phyloP scores from a whole-genome alignment of 169 alveolate genomes.

The Plasmodium gaboni region DNA sequence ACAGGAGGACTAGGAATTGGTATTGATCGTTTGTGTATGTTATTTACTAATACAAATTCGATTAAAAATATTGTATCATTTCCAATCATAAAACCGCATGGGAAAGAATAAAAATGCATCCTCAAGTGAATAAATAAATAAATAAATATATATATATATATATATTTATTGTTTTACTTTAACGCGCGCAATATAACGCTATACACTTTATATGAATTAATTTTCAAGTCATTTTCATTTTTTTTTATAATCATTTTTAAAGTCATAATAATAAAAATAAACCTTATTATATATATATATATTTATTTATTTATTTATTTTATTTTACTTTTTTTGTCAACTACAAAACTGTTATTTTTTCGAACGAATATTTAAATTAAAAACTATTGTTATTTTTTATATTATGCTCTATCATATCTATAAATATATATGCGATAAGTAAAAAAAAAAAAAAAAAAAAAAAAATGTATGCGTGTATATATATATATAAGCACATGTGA shows the following conservation, averaged over 20 bases:
- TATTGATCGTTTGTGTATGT: conserved; percentile 97
- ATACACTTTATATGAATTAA: too few relatives aligned
- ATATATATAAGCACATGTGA: not conserved
- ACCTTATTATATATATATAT: not conserved
- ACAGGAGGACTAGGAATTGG: conserved; percentile 99
- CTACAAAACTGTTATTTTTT: not conserved
- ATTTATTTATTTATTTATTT: not conserved
- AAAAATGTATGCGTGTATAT: not conserved
- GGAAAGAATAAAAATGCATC: not conserved
- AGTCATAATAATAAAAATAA: too few relatives aligned
- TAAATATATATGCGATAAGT: not conserved
- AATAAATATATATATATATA: too few relatives aligned
- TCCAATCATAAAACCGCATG: conserved; percentile 59
- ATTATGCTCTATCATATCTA: conserved; percentile 8
- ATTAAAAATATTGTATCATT: conserved; percentile 63
- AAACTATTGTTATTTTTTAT: conserved; percentile 20
- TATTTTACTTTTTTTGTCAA: not conserved
- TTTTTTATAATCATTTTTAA: too few relatives aligned
- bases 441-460: not conserved
- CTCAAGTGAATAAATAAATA: too few relatives aligned
- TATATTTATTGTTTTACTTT: too few relatives aligned
- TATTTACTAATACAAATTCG: conserved; percentile 89
- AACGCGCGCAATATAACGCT: too few relatives aligned
- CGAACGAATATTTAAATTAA: not conserved
- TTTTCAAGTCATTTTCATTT: too few relatives aligned